These are phyloP conservation scores for Cyberlindnera euphorbiiphila DNA, from an alignment of 805 yeast species.

Conservation along the genomic window DNA sequence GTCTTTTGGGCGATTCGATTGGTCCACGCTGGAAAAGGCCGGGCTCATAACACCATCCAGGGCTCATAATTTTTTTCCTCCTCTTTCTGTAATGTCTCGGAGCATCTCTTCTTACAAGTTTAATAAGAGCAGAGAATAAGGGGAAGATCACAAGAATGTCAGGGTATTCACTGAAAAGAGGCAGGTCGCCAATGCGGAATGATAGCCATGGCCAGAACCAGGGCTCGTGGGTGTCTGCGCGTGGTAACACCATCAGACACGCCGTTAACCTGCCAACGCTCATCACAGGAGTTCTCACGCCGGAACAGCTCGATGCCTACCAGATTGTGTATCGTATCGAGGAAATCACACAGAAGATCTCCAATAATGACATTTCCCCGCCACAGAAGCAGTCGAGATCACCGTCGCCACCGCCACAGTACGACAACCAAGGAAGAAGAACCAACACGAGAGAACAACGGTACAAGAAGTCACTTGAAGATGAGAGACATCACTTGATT, in stretches of 20 bases:
- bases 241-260: constrained; percentile 10
- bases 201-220: constrained; percentile 18
- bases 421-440: constrained; percentile 79
- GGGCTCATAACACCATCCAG: too few species aligned
- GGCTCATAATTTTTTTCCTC: too few species aligned
- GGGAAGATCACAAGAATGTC: constrained; percentile 4
- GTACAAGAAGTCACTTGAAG: constrained; percentile 56
- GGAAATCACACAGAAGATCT: constrained; percentile 65
- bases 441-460: constrained; percentile 79
- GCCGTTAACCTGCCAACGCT: constrained; percentile 35
- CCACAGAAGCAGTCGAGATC: constrained; percentile 50
- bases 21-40: too few species aligned
- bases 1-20: too few species aligned
- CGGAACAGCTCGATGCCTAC: constrained; percentile 79
- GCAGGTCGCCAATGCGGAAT: constrained; percentile 11
- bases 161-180: constrained; percentile 12
- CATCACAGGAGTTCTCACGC: constrained; percentile 48
- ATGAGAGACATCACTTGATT: constrained; percentile 77
- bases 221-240: too few species aligned
- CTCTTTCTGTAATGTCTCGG: too few species aligned
- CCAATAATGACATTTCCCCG: constrained; percentile 46
- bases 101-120: too few species aligned
- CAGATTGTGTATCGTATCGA: constrained; percentile 68
- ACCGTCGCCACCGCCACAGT: constrained; percentile 90
- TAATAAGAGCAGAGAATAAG: too few species aligned